These are phyloP conservation scores for Helicostylum pulchrum DNA, from an alignment of 192 early-diverging fungal species.

Conservation along the genomic window DNA sequence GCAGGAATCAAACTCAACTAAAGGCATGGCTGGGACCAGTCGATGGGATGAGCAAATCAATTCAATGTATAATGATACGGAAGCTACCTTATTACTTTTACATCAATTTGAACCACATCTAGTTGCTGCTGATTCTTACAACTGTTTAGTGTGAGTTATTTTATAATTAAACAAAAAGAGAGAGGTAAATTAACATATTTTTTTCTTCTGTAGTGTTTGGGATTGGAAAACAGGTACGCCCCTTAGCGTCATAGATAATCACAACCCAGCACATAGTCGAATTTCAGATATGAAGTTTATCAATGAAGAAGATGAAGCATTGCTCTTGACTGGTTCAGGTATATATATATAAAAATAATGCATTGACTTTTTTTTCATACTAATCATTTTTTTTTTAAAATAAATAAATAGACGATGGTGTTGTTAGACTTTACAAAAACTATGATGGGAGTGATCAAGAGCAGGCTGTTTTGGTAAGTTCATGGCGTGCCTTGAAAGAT, in stretches of 20 bases:
- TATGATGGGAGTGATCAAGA: constrained; percentile 52
- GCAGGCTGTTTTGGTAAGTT: constrained; percentile 61
- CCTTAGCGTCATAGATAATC: constrained; percentile 65
- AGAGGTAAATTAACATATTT: neutral
- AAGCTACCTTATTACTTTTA: constrained; percentile 57
- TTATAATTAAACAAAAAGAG: neutral
- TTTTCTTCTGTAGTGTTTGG: constrained; percentile 56
- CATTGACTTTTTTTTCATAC: neutral
- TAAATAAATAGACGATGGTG: constrained; percentile 62
- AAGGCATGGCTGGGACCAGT: constrained; percentile 55
- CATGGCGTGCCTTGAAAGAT: constrained; percentile 76
- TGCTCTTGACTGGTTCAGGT: constrained; percentile 86
- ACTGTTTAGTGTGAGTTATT: constrained; percentile 56
- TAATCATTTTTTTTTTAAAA: neutral
- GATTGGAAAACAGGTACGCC: constrained; percentile 64
- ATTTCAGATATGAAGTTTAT: constrained; percentile 81
- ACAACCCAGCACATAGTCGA: constrained; percentile 63
- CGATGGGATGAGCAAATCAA: constrained; percentile 55
- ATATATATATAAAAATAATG: constrained; percentile 3
- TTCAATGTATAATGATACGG: constrained; percentile 50
- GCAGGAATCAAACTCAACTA: constrained; percentile 44
- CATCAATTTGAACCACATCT: constrained; percentile 88
- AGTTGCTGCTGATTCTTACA: constrained; percentile 68
- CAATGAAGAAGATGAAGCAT: constrained; percentile 85
- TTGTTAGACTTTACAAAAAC: constrained; percentile 71